These are phyloP conservation scores for Neurospora sp. DNA, from an alignment of 495 filamentous ascomycete genomes.

Conservation along the genomic window DNA sequence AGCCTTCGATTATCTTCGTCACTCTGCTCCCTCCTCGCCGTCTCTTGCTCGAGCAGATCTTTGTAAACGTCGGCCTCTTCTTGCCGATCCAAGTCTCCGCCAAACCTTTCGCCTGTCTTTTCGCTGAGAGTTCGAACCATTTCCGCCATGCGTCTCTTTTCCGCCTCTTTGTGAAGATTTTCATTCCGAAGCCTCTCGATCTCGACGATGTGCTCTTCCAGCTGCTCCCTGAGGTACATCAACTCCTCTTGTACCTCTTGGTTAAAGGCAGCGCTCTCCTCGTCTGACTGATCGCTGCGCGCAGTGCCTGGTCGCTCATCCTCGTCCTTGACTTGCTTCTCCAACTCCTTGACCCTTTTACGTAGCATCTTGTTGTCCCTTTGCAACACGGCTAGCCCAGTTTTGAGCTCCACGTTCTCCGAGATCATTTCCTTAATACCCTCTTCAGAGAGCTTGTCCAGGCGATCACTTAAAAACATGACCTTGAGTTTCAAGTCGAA, in stretches of 20 bases:
- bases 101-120: conserved; percentile 40
- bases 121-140: conserved; percentile 65
- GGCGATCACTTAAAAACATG: conserved; percentile 85
- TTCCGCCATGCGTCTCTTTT: conserved; percentile 73
- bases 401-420: conserved; percentile 92
- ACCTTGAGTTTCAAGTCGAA: conserved; percentile 97
- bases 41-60: conserved; percentile 90
- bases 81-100: conserved; percentile 60
- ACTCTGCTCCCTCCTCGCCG: conserved; percentile 75
- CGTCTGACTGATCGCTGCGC: conserved; percentile 34
- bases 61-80: conserved; percentile 93
- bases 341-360: conserved; percentile 68
- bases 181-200: conserved; percentile 75
- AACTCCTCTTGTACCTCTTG: conserved; percentile 79
- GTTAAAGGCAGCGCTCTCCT: conserved; percentile 40
- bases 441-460: conserved; percentile 90
- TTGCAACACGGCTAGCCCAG: conserved; percentile 72
- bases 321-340: conserved; percentile 71
- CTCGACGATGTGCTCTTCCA: conserved; percentile 72
- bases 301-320: conserved; percentile 50
- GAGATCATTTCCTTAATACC: conserved; percentile 94
- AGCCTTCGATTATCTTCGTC: conserved; percentile 80
- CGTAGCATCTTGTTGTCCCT: conserved; percentile 78
- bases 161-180: conserved; percentile 60
- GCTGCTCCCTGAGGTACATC: conserved; percentile 64